phyloP scores from a whole-genome alignment of 306 rosid species.

The Alnus rubra region DNA sequence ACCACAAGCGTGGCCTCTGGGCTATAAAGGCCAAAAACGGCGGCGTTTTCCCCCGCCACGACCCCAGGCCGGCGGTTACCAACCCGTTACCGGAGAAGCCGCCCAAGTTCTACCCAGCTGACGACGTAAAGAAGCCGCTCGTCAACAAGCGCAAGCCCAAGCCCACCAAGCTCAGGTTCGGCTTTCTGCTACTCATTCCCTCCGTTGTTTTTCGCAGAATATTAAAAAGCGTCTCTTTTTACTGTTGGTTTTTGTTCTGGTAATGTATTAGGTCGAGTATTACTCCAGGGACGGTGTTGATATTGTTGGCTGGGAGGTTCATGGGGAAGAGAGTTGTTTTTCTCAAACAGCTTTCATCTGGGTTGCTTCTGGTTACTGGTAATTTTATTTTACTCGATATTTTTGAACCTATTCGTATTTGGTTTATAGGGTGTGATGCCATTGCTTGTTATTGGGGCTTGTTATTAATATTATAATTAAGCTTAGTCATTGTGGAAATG shows the following conservation, averaged over 20 bases:
- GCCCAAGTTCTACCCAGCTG: slow-evolving; percentile 42
- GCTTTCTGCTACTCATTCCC: background rate
- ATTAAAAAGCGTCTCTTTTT: too few species aligned
- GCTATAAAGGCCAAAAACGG: slow-evolving; percentile 45
- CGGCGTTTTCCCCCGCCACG: slow-evolving; percentile 43
- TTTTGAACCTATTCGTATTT: background rate
- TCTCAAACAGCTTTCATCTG: slow-evolving; percentile 39
- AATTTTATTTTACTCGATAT: background rate
- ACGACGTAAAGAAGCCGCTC: slow-evolving; percentile 39
- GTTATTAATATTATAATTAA: too few species aligned
- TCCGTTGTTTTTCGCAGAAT: background rate
- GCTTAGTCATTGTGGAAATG: too few species aligned
- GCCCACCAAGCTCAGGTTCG: slow-evolving; percentile 42
- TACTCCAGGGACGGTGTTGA: slow-evolving; percentile 41
- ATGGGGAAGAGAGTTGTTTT: slow-evolving; percentile 48
- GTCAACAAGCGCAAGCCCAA: slow-evolving; percentile 36
- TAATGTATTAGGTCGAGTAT: slow-evolving; percentile 23
- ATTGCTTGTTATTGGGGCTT: too few species aligned
- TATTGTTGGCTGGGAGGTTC: slow-evolving; percentile 41
- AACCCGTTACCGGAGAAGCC: slow-evolving; percentile 23
- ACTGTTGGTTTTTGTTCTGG: background rate
- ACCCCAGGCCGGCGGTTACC: slow-evolving; percentile 29
- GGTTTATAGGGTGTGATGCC: too few species aligned
- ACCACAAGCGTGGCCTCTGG: slow-evolving; percentile 46
- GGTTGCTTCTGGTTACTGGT: slow-evolving; percentile 43